Percentiles rank a stretch among this genome's conserved stretches.
phyloP scores from a whole-genome alignment of 164 flowering plant species.

The Tinospora cordifolia region DNA sequence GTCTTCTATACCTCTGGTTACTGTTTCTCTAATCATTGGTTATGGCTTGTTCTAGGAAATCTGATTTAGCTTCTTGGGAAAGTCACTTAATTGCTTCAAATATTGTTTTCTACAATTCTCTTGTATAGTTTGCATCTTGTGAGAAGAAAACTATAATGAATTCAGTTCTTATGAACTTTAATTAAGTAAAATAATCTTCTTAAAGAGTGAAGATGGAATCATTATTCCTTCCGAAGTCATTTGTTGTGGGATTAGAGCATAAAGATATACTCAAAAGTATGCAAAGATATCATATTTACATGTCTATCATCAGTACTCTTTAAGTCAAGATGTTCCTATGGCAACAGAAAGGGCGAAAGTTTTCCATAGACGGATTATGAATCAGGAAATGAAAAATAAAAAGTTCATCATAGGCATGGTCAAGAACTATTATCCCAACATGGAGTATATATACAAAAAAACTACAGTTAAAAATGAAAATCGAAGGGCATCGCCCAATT shows the following conservation, averaged over 20 bases:
- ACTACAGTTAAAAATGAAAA: neutral
- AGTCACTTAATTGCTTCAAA: no score
- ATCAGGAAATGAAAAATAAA: neutral
- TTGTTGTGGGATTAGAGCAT: neutral
- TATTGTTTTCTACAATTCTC: no score
- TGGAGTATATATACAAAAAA: no score
- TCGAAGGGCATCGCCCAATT: neutral
- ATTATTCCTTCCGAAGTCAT: neutral
- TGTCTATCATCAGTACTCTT: neutral
- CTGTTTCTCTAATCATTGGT: no score
- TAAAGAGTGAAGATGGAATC: neutral
- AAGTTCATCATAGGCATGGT: no score
- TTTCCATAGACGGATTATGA: neutral
- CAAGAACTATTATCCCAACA: no score
- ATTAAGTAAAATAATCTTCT: neutral
- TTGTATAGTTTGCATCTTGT: no score
- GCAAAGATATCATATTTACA: neutral
- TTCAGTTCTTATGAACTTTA: neutral
- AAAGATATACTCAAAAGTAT: neutral
- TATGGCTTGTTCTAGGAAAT: no score
- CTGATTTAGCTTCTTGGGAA: no score
- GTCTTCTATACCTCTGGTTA: no score
- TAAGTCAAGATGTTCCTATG: no score
- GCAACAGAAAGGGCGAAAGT: neutral
- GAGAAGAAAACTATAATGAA: no score